phyloP scores from a whole-genome alignment of 106 monocot species.

The Vanilla planifolia region DNA sequence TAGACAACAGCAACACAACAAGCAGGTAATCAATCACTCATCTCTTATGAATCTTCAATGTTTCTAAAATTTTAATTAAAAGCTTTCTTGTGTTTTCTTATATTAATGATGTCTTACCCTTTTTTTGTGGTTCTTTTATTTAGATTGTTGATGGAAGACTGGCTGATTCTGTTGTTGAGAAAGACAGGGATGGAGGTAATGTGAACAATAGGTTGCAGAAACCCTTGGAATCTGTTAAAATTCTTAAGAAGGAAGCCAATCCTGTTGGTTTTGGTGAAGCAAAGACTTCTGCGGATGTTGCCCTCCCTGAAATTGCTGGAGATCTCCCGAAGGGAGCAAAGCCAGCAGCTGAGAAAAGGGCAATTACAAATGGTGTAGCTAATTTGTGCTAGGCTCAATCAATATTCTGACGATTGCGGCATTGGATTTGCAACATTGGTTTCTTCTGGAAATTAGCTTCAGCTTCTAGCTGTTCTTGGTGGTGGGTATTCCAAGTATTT shows the following conservation, averaged over 20 bases:
- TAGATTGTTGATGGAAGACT: conserved; percentile 6
- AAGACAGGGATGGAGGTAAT: conserved; percentile 9
- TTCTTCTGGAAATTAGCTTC: too few relatives aligned
- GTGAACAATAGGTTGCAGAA: neutral
- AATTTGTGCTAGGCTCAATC: conserved; percentile 7
- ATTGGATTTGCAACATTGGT: too few relatives aligned
- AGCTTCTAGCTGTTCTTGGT: too few relatives aligned
- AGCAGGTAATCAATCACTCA: conserved; percentile 13
- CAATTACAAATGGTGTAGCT: conserved; percentile 5
- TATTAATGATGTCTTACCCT: neutral
- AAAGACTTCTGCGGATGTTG: conserved; percentile 5
- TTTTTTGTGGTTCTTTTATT: neutral
- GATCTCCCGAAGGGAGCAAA: neutral
- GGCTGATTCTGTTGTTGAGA: conserved; percentile 4
- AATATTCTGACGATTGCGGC: too few relatives aligned
- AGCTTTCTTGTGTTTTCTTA: neutral
- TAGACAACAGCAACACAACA: conserved; percentile 25
- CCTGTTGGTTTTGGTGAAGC: neutral
- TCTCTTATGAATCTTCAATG: neutral
- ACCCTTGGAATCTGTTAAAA: conserved; percentile 5
- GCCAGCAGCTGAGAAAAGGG: conserved; percentile 9
- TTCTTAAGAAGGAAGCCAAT: conserved; percentile 1
- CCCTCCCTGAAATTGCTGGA: neutral
- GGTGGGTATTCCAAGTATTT: too few relatives aligned
- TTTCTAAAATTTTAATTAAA: neutral